phyloP scores from a whole-genome alignment of 140 eudicot species.

The Bidens hawaiensis region DNA sequence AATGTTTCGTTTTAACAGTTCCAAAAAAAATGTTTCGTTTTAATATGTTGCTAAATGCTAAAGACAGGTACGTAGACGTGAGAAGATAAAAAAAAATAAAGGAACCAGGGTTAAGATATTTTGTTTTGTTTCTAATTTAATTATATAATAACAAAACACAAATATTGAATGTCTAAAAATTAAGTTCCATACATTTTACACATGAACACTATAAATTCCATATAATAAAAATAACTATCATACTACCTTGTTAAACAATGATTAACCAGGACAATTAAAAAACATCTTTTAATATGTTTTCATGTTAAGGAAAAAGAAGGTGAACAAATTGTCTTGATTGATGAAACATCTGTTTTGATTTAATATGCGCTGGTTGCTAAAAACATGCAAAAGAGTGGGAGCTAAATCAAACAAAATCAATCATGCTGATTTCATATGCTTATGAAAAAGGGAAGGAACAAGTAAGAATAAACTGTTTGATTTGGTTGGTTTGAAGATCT shows the following conservation, averaged over 20 bases:
- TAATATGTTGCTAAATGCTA: no score
- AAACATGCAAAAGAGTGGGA: neutral
- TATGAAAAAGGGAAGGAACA: neutral
- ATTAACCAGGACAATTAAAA: no score
- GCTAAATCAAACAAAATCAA: neutral
- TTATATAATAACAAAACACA: neutral
- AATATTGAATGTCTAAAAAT: neutral
- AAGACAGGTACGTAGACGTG: no score
- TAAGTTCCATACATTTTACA: neutral
- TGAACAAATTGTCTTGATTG: neutral
- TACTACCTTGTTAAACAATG: no score
- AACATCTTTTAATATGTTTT: no score
- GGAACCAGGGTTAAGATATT: no score
- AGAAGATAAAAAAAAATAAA: no score
- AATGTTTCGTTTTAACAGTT: no score
- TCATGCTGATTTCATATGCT: neutral
- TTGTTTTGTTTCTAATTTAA: neutral
- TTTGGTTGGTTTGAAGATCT: neutral
- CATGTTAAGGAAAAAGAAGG: no score
- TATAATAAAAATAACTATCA: no score
- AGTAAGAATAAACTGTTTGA: neutral
- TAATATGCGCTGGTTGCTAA: no score
- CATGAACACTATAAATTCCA: neutral
- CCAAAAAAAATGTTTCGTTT: no score
- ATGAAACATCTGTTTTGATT: neutral